Conservation (phyloP, 345 rosid species). For the Kandelia obovata region DNA sequence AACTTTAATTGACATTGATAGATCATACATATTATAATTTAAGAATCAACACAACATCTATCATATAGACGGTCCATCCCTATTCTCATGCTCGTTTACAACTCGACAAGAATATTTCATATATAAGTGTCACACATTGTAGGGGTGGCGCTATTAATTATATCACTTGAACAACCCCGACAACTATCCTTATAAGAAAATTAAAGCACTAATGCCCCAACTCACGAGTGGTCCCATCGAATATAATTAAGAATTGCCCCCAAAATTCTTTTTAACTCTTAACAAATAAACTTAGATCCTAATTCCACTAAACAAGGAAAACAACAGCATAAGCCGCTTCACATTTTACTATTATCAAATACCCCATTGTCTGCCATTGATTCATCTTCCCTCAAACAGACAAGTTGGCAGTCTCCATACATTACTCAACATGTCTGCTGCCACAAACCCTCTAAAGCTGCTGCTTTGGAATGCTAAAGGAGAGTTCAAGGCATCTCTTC, state of each 20-base stretch:
- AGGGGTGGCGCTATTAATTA: conserved; percentile 9
- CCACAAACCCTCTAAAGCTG: conserved; percentile 39
- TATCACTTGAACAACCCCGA: conserved; percentile 22
- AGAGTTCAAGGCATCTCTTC: conserved; percentile 25
- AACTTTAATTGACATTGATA: too few species aligned
- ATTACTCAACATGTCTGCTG: conserved; percentile 63
- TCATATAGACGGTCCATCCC: not conserved
- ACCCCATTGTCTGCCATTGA: conserved; percentile 68
- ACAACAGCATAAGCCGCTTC: conserved; percentile 30
- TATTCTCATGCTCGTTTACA: not conserved
- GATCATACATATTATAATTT: too few species aligned
- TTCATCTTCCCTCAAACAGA: conserved; percentile 60
- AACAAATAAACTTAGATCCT: conserved; percentile 7
- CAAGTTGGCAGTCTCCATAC: conserved; percentile 61
- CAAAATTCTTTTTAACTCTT: conserved; percentile 17
- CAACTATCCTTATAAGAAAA: conserved; percentile 14
- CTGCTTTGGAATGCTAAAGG: conserved; percentile 20
- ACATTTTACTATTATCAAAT: conserved; percentile 40
- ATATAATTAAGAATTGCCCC: conserved; percentile 6
- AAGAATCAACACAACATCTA: too few species aligned
- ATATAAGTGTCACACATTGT: too few species aligned
- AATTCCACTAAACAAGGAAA: conserved; percentile 19
- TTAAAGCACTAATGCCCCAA: conserved; percentile 11
- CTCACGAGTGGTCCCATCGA: conserved; percentile 26
- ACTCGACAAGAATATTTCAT: too few species aligned